Base-by-base conservation (phyloP, 2,329 filamentous ascomycete genomes). In the Talaromyces sp. region DNA sequence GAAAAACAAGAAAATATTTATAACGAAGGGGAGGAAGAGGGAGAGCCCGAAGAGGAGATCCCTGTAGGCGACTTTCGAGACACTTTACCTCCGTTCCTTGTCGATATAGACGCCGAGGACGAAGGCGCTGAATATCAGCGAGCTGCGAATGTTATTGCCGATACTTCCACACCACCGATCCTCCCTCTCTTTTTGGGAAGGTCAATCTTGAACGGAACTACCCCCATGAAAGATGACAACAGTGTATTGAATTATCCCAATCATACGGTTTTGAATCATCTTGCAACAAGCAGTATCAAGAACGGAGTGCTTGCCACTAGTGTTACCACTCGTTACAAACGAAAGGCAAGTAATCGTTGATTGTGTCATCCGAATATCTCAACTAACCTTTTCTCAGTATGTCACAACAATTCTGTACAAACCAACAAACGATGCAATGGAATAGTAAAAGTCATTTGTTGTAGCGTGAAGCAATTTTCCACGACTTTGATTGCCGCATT, bases 391-490 rank as follows among this genome's bases (percentile, higher is more conserved):
- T 23, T 16, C 65, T 61, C 57, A 97, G 94, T 98, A 98, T 77
- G 90, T 98, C 40, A 98, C 94, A 4, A 97, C 93, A 2, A 96
- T 98, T 73, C 89, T 98, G 81, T 98, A 98, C 80, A 98, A 97
- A 81, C 92, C 92, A 18, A 92, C 92, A 23, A 82, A 71, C 33
- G 70, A 77, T 64, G 72, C 74, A 50, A 69, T 68, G 12, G 73
- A 69, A 62, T 75, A 72, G 69, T 59, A 10, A 10, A 53, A 53
- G 6, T 16, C 18, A 8, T 12, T n/a, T n/a, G 18, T 27, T 27
- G n/a, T 27, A 27, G 23, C 3, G 4, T 14, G 44, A 47, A 27
- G 36, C 36, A 40, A 40, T 8, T n/a, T 12, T 8, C 8, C 10
- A 27, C 44, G 4, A 47, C 10, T 14, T 47, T 18, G 23, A 14